Conservation (phyloP, 331 rosid species). For the Stylosanthes scabra region DNA sequence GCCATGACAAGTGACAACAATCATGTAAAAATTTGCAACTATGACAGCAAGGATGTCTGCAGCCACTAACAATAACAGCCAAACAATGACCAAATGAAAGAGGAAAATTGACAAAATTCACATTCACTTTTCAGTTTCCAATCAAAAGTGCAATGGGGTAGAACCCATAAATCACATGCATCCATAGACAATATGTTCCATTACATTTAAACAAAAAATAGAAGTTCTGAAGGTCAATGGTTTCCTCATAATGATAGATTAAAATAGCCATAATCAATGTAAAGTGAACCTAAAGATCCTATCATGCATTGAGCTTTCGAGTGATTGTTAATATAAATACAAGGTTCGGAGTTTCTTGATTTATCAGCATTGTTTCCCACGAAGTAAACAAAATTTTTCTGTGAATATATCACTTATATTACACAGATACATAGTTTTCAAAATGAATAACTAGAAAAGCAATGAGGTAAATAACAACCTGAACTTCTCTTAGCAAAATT, state of each 20-base stretch:
- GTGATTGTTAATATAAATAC: slow-evolving; percentile 22
- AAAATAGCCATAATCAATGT: slow-evolving; percentile 7
- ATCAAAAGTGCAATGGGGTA: slow-evolving; percentile 25
- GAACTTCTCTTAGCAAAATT: slow-evolving; percentile 91
- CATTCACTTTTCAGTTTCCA: slow-evolving; percentile 19
- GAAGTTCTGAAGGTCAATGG: slow-evolving; percentile 11
- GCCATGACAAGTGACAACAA: background rate
- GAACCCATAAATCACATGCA: slow-evolving; percentile 16
- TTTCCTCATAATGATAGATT: slow-evolving; percentile 16
- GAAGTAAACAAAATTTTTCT: slow-evolving; percentile 12
- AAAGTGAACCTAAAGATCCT: slow-evolving; percentile 21
- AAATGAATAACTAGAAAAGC: slow-evolving; percentile 10
- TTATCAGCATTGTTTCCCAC: background rate
- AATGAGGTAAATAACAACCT: slow-evolving; percentile 62
- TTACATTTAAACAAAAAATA: slow-evolving; percentile 19
- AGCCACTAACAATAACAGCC: slow-evolving; percentile 26
- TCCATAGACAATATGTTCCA: slow-evolving; percentile 4
- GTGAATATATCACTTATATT: slow-evolving; percentile 20
- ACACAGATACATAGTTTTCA: background rate
- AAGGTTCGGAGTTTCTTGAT: slow-evolving; percentile 13
- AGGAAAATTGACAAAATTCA: slow-evolving; percentile 3
- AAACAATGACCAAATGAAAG: background rate
- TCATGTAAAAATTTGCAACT: background rate
- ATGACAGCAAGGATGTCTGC: background rate
- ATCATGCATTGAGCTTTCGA: slow-evolving; percentile 6